Evolutionary conservation across 441 rosid species (phyloP).

Genomic region (Syzygium syzygioides): DNA sequence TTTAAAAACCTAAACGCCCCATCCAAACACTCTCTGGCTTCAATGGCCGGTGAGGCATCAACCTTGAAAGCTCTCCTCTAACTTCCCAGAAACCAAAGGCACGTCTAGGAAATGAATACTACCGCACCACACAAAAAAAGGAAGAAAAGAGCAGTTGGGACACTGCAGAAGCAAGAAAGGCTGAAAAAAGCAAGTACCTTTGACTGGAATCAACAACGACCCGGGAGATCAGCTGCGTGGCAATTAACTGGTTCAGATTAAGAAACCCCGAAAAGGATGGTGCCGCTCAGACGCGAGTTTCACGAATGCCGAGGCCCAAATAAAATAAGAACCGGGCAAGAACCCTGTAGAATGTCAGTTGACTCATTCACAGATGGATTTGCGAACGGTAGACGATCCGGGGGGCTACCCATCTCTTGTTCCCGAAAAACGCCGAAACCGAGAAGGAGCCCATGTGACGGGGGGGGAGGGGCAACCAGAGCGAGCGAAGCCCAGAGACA

Average conservation of each 20-base stretch:
- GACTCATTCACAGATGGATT: background rate
- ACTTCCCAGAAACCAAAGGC: background rate
- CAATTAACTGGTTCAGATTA: background rate
- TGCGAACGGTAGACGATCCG: background rate
- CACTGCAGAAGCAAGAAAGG: slow-evolving; percentile 3
- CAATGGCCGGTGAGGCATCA: background rate
- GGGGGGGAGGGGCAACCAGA: background rate
- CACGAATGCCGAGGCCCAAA: background rate
- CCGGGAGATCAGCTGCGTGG: slow-evolving; percentile 15
- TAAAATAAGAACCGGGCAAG: background rate
- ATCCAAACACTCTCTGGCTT: background rate
- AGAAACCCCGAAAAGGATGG: background rate
- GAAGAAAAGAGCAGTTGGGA: background rate
- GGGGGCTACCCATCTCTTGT: background rate
- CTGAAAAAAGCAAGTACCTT: slow-evolving; percentile 35
- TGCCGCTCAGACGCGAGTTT: background rate
- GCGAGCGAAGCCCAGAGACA: background rate
- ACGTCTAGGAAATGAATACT: background rate
- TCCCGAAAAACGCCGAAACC: background rate
- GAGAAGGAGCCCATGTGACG: background rate
- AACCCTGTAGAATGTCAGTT: background rate
- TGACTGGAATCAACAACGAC: slow-evolving; percentile 18
- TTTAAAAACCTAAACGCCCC: background rate
- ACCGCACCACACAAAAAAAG: background rate
- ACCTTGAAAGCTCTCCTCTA: background rate